Base-by-base conservation (phyloP, 2,329 filamentous ascomycete species). In the Byssochlamys sp. region DNA sequence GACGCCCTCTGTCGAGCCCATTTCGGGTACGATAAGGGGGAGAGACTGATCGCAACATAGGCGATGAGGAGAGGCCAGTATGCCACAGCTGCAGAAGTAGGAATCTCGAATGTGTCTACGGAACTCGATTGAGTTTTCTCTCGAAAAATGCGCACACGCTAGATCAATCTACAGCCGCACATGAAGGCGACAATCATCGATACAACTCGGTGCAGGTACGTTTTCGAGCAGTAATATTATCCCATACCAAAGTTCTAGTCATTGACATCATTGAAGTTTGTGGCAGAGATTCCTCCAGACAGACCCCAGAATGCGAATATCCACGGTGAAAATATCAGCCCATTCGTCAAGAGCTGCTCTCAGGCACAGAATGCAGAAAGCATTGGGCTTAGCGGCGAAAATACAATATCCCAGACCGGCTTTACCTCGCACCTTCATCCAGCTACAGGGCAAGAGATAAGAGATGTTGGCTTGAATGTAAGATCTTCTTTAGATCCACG, bases 1-100 rank as follows among this genome's bases (percentile, higher is more conserved):
- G 9, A 31, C 29, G 11, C 7, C 4, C 29, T 31, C 29, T 31
- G 7, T 31, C 7, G 29, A 31, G 11, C 2, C 7, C 11, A 31
- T 31, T 31, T 31, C 29, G 29, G 5, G 29, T 9, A 10, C 11
- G 28, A 29, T 29, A 10, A 31, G 29, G 9, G 14, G 5, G 2
- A 19, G 4, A 19, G 4, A 3, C 35, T 45, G 35, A 45, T 45
- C 6, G 14, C 14, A 45, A 19, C 35, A 19, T 45, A 81, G 78
- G 80, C 59, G 79, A 81, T 58, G 80, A 81, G 66, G 67, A 67
- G 12, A 81, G 79, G 61, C 80, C 80, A 3, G 66, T 66, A 2
- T 82, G 80, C 50, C 74, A 73, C 50, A 77, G 79, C 60, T 82
- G 80, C 58, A 64, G 73, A 14, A 69, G 72, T 1, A 76, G 78